Conservation (phyloP, 305 asterid species). For the Solanum hybrid region DNA sequence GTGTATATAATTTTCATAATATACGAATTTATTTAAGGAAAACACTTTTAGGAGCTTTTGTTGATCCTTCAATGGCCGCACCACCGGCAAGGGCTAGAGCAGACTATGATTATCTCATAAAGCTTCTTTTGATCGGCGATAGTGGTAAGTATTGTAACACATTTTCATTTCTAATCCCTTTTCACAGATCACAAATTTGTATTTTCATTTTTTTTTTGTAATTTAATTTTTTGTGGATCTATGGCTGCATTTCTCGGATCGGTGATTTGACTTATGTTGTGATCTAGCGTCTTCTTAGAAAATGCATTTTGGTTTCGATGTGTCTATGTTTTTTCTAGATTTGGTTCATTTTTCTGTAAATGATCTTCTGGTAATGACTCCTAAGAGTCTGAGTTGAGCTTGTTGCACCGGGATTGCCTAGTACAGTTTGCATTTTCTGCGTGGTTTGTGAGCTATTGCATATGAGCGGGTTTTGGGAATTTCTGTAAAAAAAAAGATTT, state of each 20-base stretch:
- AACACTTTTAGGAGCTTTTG: neutral
- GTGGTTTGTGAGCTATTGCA: neutral
- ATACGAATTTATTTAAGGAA: neutral
- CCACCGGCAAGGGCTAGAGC: conserved; percentile 20
- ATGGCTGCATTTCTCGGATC: neutral
- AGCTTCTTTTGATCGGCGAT: conserved; percentile 18
- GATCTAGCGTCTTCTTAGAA: neutral
- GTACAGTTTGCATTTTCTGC: neutral
- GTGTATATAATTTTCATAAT: neutral
- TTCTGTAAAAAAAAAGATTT: neutral
- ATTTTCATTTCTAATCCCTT: neutral
- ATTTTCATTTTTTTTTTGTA: neutral
- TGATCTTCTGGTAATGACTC: neutral
- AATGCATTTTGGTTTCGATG: neutral
- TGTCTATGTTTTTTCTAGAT: neutral
- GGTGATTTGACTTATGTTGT: neutral
- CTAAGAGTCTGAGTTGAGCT: neutral
- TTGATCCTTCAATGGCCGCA: conserved; percentile 11
- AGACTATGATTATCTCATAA: conserved; percentile 21
- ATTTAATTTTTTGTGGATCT: neutral
- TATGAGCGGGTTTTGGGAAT: neutral
- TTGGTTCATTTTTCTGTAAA: neutral
- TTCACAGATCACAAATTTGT: neutral
- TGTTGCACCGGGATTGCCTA: neutral
- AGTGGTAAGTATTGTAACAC: neutral